A percentile compares a stretch with the other conserved stretches of the same genome.
phyloP scores from a whole-genome alignment of 169 alveolate genomes.

The Plasmodium ovale region DNA sequence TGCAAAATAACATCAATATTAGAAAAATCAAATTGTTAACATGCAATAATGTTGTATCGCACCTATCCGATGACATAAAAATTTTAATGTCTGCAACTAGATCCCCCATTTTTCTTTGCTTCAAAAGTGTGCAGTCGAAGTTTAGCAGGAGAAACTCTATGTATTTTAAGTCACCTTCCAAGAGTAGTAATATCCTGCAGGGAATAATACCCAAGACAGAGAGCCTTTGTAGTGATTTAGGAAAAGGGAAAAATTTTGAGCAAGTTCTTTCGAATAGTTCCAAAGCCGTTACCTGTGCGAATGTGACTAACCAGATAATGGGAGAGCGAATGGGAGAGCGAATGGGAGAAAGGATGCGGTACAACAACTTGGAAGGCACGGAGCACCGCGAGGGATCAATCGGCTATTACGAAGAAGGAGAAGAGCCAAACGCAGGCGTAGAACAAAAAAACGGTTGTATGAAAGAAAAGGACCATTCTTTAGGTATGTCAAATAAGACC shows the following conservation, averaged over 20 bases:
- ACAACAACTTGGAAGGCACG: no score
- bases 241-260: neutral
- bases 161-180: neutral
- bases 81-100: constrained; percentile 73
- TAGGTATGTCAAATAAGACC: neutral
- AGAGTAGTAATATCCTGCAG: neutral
- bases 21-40: constrained; percentile 42
- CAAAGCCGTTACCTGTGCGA: neutral
- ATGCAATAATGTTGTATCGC: constrained; percentile 16
- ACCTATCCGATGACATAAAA: constrained; percentile 46
- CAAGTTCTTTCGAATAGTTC: neutral
- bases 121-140: constrained; percentile 2
- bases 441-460: neutral
- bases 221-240: neutral
- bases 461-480: neutral
- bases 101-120: constrained; percentile 41
- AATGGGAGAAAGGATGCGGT: no score
- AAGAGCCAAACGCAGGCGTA: neutral
- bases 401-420: neutral
- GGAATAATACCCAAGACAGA: neutral
- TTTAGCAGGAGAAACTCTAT: neutral
- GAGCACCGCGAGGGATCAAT: no score
- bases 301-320: neutral
- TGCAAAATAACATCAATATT: constrained; percentile 26
- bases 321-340: no score